These are phyloP conservation scores for Hortiboletus flavorubellus DNA, from an alignment of 768 basidiomycete species.

Conservation along the genomic window DNA sequence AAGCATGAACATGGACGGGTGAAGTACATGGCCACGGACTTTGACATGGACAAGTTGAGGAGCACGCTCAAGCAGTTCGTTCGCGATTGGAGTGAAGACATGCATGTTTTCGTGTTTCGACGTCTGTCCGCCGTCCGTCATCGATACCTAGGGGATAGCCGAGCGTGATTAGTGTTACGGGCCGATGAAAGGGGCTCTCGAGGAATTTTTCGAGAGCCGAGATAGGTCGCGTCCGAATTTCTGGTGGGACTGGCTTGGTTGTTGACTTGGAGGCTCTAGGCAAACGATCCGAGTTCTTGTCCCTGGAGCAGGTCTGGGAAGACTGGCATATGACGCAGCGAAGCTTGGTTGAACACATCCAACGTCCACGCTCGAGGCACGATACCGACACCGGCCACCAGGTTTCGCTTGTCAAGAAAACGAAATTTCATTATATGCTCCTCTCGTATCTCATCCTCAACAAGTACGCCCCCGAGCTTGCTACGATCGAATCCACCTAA, in stretches of 20 bases:
- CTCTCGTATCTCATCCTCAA: conserved; percentile 90
- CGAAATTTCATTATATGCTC: conserved; percentile 94
- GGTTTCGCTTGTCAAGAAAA: conserved; percentile 93
- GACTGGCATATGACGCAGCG: conserved; percentile 87
- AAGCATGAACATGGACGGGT: conserved; percentile 7
- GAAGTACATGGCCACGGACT: conserved; percentile 55
- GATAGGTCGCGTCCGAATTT: conserved; percentile 41
- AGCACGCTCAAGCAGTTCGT: conserved; percentile 93
- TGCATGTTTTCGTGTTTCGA: conserved; percentile 28
- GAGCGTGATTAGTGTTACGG: conserved; percentile 80
- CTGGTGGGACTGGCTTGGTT: no score
- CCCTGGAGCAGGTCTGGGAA: conserved; percentile 86
- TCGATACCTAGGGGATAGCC: conserved; percentile 50
- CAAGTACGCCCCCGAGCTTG: conserved; percentile 43
- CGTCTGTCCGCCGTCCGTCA: background rate
- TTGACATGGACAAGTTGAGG: conserved; percentile 86
- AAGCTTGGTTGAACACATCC: conserved; percentile 53
- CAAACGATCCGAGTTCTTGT: conserved; percentile 70
- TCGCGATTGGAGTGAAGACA: conserved; percentile 89
- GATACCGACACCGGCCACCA: conserved; percentile 27
- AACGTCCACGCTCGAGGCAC: background rate
- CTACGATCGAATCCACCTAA: background rate
- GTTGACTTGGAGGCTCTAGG: conserved; percentile 31
- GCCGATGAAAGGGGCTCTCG: conserved; percentile 76
- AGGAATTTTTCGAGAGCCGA: conserved; percentile 51